Evolutionary conservation across 768 basidiomycete species (phyloP), one percentile per base, ranked within the genome.

Genomic region (Lactifluus subvellereus): DNA sequence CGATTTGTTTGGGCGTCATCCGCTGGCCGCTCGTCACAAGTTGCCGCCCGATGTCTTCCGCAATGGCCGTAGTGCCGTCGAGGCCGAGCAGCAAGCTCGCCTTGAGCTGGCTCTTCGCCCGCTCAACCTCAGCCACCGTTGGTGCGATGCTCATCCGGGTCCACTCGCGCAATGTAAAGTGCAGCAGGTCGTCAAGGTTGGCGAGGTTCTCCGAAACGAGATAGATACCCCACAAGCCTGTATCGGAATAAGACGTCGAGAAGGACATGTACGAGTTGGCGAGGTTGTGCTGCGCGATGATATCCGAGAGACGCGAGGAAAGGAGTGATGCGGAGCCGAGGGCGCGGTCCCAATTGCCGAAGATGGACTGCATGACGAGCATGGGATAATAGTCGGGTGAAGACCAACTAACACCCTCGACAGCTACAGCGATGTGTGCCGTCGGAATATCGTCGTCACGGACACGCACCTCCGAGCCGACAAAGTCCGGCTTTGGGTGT

Each of bases 191-290:
- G 70, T 98, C 96, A 49, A 98, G 80, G 79, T 95, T 94, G 78
- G 83, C 82, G 57, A 94, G 72, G 82, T 98, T 98, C 82, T 99
- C 97, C 18, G 91, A 86, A 62, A 95, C 92, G 59, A 97, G 78
- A 81, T 99, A 98, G 76, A 98, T 93, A 70, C 96, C 96, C 97
- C 96, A 99, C 38, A 98, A 85, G 61, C 97, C 97, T 20, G 95
- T 98, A 76, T 99, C 97, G 6, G 94, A 94, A 80, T 99, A 99
- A 6, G 90, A 93, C 1, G 96, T 98, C 18, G 94, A 96, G 87
- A 98, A 99, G 57, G 90, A 92, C 92, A 98, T 96, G 88, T 91
- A 99, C 62, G 89, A 93, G 81, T 98, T 99, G 72, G 97, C 97
- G 72, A 98, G 92, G 81, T 92, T 91, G 83, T 98, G 87, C 58